Conservation (phyloP, 2,329 filamentous ascomycete species). For the Aspergillus sp. region DNA sequence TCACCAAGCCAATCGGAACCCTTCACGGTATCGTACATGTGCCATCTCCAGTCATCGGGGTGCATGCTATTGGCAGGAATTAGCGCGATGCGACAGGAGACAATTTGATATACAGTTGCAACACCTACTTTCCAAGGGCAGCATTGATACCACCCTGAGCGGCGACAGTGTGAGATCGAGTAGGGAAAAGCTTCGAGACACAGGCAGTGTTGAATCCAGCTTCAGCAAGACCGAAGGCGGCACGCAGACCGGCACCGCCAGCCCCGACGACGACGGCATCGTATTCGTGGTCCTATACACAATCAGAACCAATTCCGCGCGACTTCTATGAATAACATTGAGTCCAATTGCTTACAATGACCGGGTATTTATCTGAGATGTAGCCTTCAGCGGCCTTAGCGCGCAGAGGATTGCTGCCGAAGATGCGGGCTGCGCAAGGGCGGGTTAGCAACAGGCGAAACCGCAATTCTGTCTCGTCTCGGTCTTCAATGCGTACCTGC, state of each 20-base stretch:
- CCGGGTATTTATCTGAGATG: slow-evolving; percentile 85
- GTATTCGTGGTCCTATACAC: slow-evolving; percentile 84
- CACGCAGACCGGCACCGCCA: slow-evolving; percentile 63
- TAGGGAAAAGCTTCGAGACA: slow-evolving; percentile 64
- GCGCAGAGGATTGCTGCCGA: slow-evolving; percentile 79
- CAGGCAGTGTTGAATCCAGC: slow-evolving; percentile 65
- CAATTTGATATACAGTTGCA: not conserved
- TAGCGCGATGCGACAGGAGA: slow-evolving; percentile 16
- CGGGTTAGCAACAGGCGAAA: slow-evolving; percentile 21
- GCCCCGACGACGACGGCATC: slow-evolving; percentile 84
- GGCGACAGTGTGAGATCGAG: slow-evolving; percentile 65
- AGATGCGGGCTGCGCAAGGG: slow-evolving; percentile 68
- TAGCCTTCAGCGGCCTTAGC: slow-evolving; percentile 91
- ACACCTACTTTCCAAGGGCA: slow-evolving; percentile 44
- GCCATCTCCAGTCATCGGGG: slow-evolving; percentile 97
- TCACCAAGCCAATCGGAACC: slow-evolving; percentile 97
- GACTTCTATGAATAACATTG: not conserved
- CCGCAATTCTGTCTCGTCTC: slow-evolving; percentile 12
- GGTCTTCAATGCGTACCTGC: slow-evolving; percentile 58
- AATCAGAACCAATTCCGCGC: slow-evolving; percentile 19
- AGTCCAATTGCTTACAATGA: slow-evolving; percentile 68
- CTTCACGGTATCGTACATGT: slow-evolving; percentile 99
- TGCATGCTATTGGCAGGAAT: slow-evolving; percentile 70
- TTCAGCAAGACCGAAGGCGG: slow-evolving; percentile 64
- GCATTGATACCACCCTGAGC: slow-evolving; percentile 64